Evolutionary conservation across 768 basidiomycete species (phyloP), one percentile per base, ranked within the genome.

Genomic region (Podaxis sp.): DNA sequence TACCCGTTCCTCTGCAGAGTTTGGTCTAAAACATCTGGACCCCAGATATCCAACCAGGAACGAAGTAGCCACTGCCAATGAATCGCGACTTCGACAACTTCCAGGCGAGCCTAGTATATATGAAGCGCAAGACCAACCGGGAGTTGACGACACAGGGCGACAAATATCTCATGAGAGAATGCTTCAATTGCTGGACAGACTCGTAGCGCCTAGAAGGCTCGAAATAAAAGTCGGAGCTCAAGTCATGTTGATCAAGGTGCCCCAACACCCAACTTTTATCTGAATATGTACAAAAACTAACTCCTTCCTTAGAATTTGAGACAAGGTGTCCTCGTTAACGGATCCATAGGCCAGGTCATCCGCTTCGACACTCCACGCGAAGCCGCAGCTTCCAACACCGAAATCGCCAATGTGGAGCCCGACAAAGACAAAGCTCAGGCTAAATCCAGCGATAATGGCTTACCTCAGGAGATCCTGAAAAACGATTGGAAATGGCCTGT

Each of bases 201-300:
- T 93, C 19, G 81, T 93, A 60, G 87, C 82, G 12, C 81, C 79
- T 4, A 75, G 74, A 55, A 52, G 38, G 8, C 70, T 86, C 29
- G 70, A 70, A n/a, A 69, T 86, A 43, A 87, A 87, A 74, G 85
- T 84, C 38, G 89, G 88, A 12, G 91, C 93, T 2, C 94, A 96
- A 71, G 94, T 96, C 3, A 93, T 93, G 91, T 71, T 91, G 2
- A 80, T 90, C 66, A 90, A 90, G 79, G 89, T 85, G 62, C 7
- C 52, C 52, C 11, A 27, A 25, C 0, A 2, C 4, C n/a, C 43
- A 17, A 19, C 19, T 53, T 29, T n/a, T 17, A 47, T 29, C 24
- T 9, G 2, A 7, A 40, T 9, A 13, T 4, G n/a, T 50, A 55
- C 46, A 57, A 47, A 64, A 12, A 57, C 51, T 13, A 33, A 53